These are phyloP conservation scores for Glaciozyma martinii DNA, from an alignment of 768 basidiomycete species.

Conservation along the genomic window DNA sequence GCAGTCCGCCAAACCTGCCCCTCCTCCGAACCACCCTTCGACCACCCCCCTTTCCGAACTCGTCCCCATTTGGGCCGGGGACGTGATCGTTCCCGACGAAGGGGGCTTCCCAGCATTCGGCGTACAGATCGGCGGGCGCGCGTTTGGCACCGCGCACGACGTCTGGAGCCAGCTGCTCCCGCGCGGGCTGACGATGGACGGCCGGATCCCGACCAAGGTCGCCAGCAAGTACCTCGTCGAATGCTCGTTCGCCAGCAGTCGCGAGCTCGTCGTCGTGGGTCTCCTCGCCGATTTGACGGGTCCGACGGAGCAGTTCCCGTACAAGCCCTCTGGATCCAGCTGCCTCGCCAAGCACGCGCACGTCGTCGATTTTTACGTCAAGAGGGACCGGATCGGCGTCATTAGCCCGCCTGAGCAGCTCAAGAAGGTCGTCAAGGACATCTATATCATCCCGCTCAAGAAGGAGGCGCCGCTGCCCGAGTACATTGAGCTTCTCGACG, in stretches of 20 bases:
- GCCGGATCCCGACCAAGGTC: constrained; percentile 67
- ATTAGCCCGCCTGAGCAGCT: constrained; percentile 19
- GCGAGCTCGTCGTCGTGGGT: constrained; percentile 69
- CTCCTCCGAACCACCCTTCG: background rate
- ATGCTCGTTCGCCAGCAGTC: constrained; percentile 62
- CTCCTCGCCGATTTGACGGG: constrained; percentile 57
- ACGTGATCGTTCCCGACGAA: constrained; percentile 44
- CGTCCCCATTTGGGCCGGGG: constrained; percentile 28
- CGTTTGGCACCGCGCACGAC: constrained; percentile 50
- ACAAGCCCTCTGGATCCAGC: constrained; percentile 21
- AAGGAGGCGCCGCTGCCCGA: constrained; percentile 65
- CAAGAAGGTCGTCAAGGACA: constrained; percentile 66
- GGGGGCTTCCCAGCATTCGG: constrained; percentile 54
- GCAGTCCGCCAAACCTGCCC: background rate
- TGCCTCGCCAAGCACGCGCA: constrained; percentile 25
- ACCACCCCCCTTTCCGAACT: constrained; percentile 14
- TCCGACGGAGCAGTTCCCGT: constrained; percentile 8
- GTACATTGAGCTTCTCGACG: constrained; percentile 72
- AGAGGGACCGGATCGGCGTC: constrained; percentile 33
- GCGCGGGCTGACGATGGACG: constrained; percentile 63
- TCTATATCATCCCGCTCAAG: constrained; percentile 72
- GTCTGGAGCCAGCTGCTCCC: constrained; percentile 75
- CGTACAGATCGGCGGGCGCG: constrained; percentile 69
- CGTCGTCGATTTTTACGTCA: constrained; percentile 23
- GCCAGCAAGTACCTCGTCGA: constrained; percentile 71